Evolutionary conservation across 257 asterid species (phyloP), one percentile per base, ranked within the genome.

Genomic region (Salvia miltiorrhiza): DNA sequence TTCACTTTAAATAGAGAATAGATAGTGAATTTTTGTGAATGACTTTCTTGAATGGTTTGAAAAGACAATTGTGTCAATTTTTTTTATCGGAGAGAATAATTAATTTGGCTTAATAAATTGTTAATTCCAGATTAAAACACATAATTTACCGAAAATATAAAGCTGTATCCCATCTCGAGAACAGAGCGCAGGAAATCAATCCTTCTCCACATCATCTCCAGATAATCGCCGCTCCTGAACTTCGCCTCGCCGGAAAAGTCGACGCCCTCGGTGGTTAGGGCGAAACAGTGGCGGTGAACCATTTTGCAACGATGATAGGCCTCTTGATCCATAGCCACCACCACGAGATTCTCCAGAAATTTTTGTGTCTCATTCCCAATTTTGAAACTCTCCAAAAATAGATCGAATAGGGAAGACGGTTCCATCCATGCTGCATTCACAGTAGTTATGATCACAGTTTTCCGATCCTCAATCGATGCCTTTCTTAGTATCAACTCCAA

Each of bases 171-270:
- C 71, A 63, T 6, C 45, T 79, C 71, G 54, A 79, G 80, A 72
- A 79, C 76, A 13, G 48, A 41, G 0, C 68, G 63, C 3, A 75
- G 75, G 20, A 79, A 75, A 23, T 72, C 76, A 8, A 73, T 65
- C 58, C 81, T 62, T 54, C 69, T 72, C 84, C 81, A 73, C 76
- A 76, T 64, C 81, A 80, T 72, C 74, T 58, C 72, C 61, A 76
- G 32, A 76, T 76, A 80, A 33, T 37, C 24, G 49, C 5, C 55
- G 33, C 72, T 73, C 61, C 24, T 63, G 68, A 67, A 67, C 20
- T 3, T n/a, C 2, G 77, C 72, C 50, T 10, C 40, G 59, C 72
- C 79, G 52, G 84, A 79, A 13, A 72, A 68, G 50, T 79, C 77
- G 4, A 62, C 49, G 2, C 76, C 74, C 28, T 9, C 60, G 17